A percentile compares a stretch with the other conserved stretches of the same genome.
Conservation (phyloP, 345 rosid genomes). For the Rhizophora mangle region DNA sequence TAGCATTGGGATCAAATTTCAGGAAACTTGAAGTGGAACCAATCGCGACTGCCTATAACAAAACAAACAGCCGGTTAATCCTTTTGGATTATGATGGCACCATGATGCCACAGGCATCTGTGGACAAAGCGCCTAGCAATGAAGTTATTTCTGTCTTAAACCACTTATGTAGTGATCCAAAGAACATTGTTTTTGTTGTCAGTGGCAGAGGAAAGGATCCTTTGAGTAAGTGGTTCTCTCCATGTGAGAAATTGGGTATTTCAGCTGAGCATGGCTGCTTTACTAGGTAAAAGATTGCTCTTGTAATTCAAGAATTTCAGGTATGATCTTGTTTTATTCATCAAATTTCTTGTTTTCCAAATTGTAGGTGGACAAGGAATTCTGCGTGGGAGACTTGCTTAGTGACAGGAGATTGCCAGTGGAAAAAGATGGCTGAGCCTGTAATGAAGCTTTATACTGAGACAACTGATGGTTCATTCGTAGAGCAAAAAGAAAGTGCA, state of each 20-base stretch:
- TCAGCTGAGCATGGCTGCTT: constrained; percentile 88
- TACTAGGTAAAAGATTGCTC: constrained; percentile 41
- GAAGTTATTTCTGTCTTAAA: constrained; percentile 56
- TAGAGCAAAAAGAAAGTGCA: constrained; percentile 78
- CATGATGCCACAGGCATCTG: constrained; percentile 48
- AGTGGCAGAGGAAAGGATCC: constrained; percentile 83
- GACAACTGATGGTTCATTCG: constrained; percentile 77
- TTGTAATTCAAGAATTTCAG: not conserved
- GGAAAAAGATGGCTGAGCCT: constrained; percentile 71
- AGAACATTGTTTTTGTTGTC: constrained; percentile 64
- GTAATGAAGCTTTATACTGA: constrained; percentile 74
- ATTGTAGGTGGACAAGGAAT: constrained; percentile 52
- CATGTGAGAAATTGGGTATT: constrained; percentile 61
- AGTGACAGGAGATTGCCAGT: constrained; percentile 39
- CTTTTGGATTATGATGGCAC: constrained; percentile 90
- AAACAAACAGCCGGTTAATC: constrained; percentile 53
- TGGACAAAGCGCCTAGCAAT: constrained; percentile 53
- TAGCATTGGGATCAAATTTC: constrained; percentile 66
- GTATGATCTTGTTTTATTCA: not conserved
- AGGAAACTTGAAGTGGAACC: constrained; percentile 52
- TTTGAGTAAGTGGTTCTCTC: constrained; percentile 66
- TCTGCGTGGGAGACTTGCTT: constrained; percentile 56
- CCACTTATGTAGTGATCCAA: constrained; percentile 63
- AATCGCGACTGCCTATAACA: constrained; percentile 53
- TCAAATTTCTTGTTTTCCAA: not conserved